phyloP scores from a whole-genome alignment of 495 filamentous ascomycete species.

The Mytilinidion resinicola region DNA sequence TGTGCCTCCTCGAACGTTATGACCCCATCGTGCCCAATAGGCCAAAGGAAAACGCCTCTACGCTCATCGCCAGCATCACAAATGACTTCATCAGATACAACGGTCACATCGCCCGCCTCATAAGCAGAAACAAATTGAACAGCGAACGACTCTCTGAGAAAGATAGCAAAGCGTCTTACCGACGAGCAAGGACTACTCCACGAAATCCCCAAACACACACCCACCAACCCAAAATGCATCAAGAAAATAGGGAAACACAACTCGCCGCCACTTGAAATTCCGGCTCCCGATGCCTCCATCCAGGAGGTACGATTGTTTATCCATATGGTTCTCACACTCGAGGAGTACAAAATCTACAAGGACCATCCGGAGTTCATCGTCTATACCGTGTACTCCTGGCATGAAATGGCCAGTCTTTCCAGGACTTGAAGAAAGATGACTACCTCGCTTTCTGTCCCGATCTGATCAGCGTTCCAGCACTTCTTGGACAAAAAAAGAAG shows the following conservation, averaged over 20 bases:
- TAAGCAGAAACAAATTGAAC: neutral
- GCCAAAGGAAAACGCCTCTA: too few species aligned
- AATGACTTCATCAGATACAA: too few species aligned
- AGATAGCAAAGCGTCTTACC: neutral
- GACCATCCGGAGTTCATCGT: conserved; percentile 16
- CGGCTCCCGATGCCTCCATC: neutral
- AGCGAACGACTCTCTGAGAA: neutral
- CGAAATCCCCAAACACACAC: neutral
- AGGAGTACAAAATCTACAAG: conserved; percentile 3
- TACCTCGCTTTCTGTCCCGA: neutral
- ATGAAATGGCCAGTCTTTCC: conserved; percentile 5
- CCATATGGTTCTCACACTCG: conserved; percentile 14
- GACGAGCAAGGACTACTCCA: neutral
- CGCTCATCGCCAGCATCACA: too few species aligned
- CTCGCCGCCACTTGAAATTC: neutral
- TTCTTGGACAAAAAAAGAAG: neutral
- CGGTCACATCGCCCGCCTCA: too few species aligned
- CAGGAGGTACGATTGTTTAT: conserved; percentile 16
- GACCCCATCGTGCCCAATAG: too few species aligned
- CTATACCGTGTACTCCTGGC: conserved; percentile 8
- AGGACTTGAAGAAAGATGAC: neutral
- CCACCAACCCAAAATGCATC: neutral
- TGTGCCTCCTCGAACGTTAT: too few species aligned
- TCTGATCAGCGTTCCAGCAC: neutral
- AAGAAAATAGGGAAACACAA: neutral